These are phyloP conservation scores for Cupressus sempervirens DNA, from an alignment of 75 land plant genomes.

Conservation along the genomic window DNA sequence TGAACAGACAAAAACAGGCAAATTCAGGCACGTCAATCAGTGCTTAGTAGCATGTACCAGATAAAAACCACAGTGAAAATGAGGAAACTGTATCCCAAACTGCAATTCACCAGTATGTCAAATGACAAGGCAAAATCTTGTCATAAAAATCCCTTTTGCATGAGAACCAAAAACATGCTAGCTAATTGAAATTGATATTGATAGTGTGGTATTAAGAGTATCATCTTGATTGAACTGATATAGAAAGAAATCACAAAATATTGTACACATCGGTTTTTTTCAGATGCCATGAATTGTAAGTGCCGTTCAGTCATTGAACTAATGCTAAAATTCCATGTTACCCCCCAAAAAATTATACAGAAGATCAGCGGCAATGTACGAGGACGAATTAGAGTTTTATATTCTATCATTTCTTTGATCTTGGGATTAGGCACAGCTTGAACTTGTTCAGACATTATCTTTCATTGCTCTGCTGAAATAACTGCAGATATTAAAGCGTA, in stretches of 20 bases:
- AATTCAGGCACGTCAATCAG: background rate
- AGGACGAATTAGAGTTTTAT: background rate
- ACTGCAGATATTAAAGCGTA: background rate
- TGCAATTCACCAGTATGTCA: background rate
- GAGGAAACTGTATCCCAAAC: background rate
- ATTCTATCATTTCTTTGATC: background rate
- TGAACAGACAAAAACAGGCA: background rate
- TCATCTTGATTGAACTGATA: background rate
- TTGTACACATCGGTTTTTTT: background rate
- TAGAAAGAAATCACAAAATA: background rate
- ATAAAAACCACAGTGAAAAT: background rate
- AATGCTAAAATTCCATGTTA: background rate
- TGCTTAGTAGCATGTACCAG: background rate
- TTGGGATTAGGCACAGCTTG: background rate
- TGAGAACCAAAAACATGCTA: background rate
- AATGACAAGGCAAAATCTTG: background rate
- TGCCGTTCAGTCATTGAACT: background rate
- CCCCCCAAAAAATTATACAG: background rate
- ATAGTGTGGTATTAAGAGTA: background rate
- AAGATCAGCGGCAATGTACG: background rate
- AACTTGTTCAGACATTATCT: background rate
- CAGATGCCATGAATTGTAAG: background rate
- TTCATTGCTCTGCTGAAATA: background rate
- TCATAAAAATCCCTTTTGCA: background rate
- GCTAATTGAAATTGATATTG: background rate